phyloP scores from a whole-genome alignment of 441 rosid species.

The Breynia disticha region DNA sequence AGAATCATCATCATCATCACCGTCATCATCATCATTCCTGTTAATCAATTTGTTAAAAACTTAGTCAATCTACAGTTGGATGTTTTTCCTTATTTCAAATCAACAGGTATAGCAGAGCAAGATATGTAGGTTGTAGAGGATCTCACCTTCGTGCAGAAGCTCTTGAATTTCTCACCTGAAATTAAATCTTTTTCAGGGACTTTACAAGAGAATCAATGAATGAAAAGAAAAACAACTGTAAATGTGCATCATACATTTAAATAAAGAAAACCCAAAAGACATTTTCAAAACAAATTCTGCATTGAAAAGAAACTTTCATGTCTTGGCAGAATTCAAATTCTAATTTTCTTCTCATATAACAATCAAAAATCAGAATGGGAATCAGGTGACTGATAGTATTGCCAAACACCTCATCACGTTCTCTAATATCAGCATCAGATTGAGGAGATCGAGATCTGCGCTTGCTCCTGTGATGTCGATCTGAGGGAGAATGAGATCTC shows the following conservation, averaged over 20 bases:
- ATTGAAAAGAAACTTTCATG: neutral
- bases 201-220: conserved; percentile 8
- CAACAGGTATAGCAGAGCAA: neutral
- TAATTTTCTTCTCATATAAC: neutral
- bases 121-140: conserved; percentile 14
- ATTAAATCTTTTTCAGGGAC: conserved; percentile 16
- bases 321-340: neutral
- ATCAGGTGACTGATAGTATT: conserved; percentile 20
- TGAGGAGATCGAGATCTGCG: conserved; percentile 46
- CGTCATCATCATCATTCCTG: conserved; percentile 58
- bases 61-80: conserved; percentile 1
- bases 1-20: conserved; percentile 51
- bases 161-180: conserved; percentile 43
- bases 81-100: neutral
- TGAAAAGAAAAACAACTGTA: conserved; percentile 4
- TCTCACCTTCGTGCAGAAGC: conserved; percentile 35
- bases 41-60: conserved; percentile 11
- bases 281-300: neutral
- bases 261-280: neutral
- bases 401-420: conserved; percentile 57
- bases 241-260: neutral
- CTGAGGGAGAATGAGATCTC: conserved; percentile 53
- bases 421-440: conserved; percentile 26
- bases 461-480: conserved; percentile 38
- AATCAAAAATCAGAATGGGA: conserved; percentile 2